Percentiles rank a stretch among this genome's conserved stretches.
Evolutionary conservation across 768 basidiomycete species (phyloP).

Genomic region (Agrocybe pediades): DNA sequence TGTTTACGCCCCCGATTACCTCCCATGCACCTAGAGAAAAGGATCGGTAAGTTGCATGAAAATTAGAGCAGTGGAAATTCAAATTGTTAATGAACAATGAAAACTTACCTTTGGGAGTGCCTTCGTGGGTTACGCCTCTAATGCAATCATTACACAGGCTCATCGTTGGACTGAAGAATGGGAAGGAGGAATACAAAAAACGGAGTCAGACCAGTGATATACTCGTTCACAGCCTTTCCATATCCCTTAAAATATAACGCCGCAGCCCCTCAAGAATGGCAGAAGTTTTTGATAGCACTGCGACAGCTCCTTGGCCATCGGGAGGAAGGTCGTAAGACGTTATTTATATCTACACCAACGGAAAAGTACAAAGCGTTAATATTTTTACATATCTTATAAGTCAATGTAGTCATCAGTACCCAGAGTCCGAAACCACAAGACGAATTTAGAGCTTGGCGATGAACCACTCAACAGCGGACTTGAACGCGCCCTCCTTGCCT

Average conservation of each 20-base stretch:
- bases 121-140: constrained; percentile 54
- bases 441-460: constrained; percentile 21
- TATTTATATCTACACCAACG: background rate
- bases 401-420: too few species aligned
- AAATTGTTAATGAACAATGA: too few species aligned
- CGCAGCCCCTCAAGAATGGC: too few species aligned
- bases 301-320: too few species aligned
- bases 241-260: too few species aligned
- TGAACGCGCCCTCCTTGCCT: constrained; percentile 67
- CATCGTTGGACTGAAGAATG: background rate
- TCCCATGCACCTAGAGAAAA: constrained; percentile 44
- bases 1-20: constrained; percentile 46
- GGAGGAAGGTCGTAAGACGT: too few species aligned
- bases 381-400: background rate
- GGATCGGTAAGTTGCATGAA: too few species aligned
- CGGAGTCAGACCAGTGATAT: too few species aligned
- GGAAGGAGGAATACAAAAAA: background rate
- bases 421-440: too few species aligned
- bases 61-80: background rate
- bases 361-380: background rate
- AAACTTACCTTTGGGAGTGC: constrained; percentile 41
- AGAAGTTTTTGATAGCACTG: too few species aligned
- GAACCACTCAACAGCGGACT: constrained; percentile 57
- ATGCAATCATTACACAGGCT: background rate
- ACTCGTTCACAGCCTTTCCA: too few species aligned